Conservation (phyloP, 148 eudicot genomes). For the Rhododendron kiyosumense region DNA sequence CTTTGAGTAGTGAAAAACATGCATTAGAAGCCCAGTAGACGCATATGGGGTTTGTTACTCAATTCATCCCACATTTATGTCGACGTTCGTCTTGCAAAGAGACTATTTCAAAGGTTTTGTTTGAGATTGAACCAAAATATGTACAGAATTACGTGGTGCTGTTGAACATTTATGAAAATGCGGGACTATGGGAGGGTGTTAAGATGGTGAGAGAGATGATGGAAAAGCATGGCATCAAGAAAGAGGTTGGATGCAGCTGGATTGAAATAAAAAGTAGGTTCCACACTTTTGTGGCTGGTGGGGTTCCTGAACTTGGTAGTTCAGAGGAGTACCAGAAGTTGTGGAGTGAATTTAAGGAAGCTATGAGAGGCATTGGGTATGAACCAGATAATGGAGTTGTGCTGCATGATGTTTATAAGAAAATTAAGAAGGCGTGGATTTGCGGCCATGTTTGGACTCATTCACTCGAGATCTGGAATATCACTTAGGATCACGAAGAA, state of each 20-base stretch:
- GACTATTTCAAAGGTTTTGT: conserved; percentile 21
- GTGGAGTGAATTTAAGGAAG: neutral
- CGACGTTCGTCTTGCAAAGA: conserved; percentile 32
- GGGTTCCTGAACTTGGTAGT: neutral
- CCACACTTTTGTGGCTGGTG: conserved; percentile 18
- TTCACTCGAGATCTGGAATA: conserved; percentile 20
- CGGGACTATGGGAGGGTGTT: conserved; percentile 37
- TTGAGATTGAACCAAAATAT: conserved; percentile 35
- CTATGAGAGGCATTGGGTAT: conserved; percentile 18
- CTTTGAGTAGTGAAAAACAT: conserved; percentile 26
- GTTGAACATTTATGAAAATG: conserved; percentile 38
- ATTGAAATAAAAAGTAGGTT: conserved; percentile 25
- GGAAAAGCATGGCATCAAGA: conserved; percentile 28
- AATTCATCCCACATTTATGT: conserved; percentile 34
- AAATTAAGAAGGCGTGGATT: conserved; percentile 23
- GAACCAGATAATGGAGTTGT: conserved; percentile 25
- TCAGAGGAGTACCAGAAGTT: conserved; percentile 1
- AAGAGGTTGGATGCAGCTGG: conserved; percentile 41
- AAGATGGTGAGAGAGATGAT: conserved; percentile 28
- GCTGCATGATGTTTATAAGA: conserved; percentile 29
- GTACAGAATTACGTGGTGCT: conserved; percentile 33
- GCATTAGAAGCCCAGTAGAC: conserved; percentile 38
- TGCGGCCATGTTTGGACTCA: conserved; percentile 29
- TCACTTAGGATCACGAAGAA: conserved; percentile 29
- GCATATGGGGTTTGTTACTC: conserved; percentile 43